These are phyloP conservation scores for Rhodotorula diobovata DNA, from an alignment of 768 basidiomycete genomes.

Conservation along the genomic window DNA sequence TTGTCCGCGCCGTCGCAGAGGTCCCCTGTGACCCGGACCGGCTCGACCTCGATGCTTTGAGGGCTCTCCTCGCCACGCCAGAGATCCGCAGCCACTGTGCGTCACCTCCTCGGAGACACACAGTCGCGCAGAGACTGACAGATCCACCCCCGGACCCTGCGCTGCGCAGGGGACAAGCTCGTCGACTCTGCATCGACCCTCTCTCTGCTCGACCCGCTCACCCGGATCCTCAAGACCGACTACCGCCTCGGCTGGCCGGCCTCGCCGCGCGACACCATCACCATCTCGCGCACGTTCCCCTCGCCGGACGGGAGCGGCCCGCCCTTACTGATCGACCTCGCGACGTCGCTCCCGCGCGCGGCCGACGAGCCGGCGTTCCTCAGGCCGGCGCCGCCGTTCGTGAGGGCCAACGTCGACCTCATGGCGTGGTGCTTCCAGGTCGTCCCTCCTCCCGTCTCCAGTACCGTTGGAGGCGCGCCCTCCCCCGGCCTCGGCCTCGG, in stretches of 20 bases:
- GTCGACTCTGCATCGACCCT: slow-evolving; percentile 77
- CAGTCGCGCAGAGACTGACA: no score
- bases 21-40: not conserved
- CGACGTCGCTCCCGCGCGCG: slow-evolving; percentile 75
- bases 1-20: slow-evolving; percentile 25
- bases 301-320: slow-evolving; percentile 54
- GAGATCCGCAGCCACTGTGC: slow-evolving; percentile 66
- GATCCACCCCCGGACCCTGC: no score
- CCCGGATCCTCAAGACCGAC: slow-evolving; percentile 81
- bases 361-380: slow-evolving; percentile 43
- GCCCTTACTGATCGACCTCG: slow-evolving; percentile 63
- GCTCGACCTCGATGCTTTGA: slow-evolving; percentile 53
- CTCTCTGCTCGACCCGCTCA: slow-evolving; percentile 79
- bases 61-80: slow-evolving; percentile 75
- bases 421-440: slow-evolving; percentile 37
- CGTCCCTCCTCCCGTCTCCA: slow-evolving; percentile 2
- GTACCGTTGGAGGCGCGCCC: not conserved
- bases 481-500: not conserved
- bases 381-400: slow-evolving; percentile 42
- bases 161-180: slow-evolving; percentile 67
- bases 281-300: slow-evolving; percentile 78
- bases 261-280: slow-evolving; percentile 89
- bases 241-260: slow-evolving; percentile 95
- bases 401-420: slow-evolving; percentile 40
- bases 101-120: slow-evolving; percentile 30